Conservation (phyloP, 352 stramenopile genomes). For the Phytophthora palmivora region DNA sequence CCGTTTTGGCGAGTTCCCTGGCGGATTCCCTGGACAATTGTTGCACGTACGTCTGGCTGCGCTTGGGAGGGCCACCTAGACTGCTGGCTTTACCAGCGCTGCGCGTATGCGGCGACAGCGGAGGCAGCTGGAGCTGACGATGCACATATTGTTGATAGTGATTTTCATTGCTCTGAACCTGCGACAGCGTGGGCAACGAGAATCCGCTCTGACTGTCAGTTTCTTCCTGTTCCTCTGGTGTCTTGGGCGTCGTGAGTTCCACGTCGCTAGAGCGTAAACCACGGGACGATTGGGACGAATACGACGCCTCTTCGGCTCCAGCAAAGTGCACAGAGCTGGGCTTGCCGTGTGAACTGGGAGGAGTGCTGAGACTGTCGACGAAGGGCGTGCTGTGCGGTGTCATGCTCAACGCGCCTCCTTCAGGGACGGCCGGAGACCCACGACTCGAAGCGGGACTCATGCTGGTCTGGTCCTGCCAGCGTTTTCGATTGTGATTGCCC, state of each 20-base stretch:
- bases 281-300: constrained; percentile 33
- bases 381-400: constrained; percentile 30
- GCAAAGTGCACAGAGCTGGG: constrained; percentile 31
- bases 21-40: constrained; percentile 59
- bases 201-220: constrained; percentile 23
- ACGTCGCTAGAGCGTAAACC: constrained; percentile 17
- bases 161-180: constrained; percentile 21
- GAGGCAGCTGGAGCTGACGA: constrained; percentile 67
- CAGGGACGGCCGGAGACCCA: constrained; percentile 21
- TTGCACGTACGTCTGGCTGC: constrained; percentile 48
- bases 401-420: constrained; percentile 25
- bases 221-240: constrained; percentile 24
- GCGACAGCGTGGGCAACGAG: constrained; percentile 31
- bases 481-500: constrained; percentile 27
- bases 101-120: constrained; percentile 44
- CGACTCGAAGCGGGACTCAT: constrained; percentile 25
- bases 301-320: constrained; percentile 26
- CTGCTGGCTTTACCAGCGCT: constrained; percentile 36
- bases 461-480: constrained; percentile 8
- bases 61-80: constrained; percentile 16
- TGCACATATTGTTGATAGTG: constrained; percentile 77
- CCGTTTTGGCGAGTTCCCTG: constrained; percentile 77
- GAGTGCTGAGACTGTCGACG: constrained; percentile 34
- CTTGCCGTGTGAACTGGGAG: constrained; percentile 36
- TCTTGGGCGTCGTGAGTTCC: constrained; percentile 42